Evolutionary conservation across 257 asterid species (phyloP).

Genomic region (Henckelia pumila): DNA sequence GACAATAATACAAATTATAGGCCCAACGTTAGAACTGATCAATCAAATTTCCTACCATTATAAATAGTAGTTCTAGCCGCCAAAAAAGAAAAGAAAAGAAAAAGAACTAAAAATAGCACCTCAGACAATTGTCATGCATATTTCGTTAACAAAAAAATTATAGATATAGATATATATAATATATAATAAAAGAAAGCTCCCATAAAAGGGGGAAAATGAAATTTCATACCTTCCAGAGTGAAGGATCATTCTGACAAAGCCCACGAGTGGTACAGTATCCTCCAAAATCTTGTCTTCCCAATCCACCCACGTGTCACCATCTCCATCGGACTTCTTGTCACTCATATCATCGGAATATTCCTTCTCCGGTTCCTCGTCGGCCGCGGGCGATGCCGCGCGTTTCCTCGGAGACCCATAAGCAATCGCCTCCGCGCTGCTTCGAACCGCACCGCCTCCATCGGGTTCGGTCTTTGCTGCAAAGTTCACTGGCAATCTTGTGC

Average conservation of each 20-base stretch:
- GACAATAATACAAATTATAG: no score
- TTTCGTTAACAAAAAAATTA: no score
- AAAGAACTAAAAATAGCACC: no score
- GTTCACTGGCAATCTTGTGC: background rate
- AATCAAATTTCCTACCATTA: no score
- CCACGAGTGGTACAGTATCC: constrained; percentile 92
- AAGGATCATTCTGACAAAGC: constrained; percentile 81
- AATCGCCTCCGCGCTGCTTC: background rate
- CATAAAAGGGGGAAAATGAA: background rate
- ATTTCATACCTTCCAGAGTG: constrained; percentile 74
- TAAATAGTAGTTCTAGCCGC: no score
- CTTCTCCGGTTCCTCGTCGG: background rate
- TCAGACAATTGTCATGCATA: no score
- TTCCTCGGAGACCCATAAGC: background rate
- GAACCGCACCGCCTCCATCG: background rate
- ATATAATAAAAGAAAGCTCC: no score
- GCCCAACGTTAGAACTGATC: no score
- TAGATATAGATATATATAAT: no score
- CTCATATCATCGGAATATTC: no score
- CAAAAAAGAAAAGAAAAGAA: no score
- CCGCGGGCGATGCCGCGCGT: background rate
- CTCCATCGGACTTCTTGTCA: constrained; percentile 16
- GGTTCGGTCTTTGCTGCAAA: background rate
- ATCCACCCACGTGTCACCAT: constrained; percentile 64
- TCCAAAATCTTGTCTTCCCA: constrained; percentile 96